Evolutionary conservation across 441 rosid species (phyloP), one percentile per base, ranked within the genome.

Genomic region (Viola pubescens): DNA sequence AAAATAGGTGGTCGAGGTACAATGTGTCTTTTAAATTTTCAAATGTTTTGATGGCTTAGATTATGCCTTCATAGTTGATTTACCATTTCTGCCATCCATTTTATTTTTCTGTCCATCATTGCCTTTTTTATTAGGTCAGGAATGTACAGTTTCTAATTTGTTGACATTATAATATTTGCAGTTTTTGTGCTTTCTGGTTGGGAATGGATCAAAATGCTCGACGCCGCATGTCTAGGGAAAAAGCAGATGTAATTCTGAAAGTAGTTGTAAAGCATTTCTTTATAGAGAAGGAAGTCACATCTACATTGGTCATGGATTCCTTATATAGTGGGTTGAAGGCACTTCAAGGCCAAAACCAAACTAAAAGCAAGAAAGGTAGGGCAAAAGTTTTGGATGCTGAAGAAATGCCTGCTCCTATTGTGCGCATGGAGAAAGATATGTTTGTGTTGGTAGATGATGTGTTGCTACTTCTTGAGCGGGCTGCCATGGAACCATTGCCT

Each of bases 281-380:
- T 71, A 77, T 85, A 65, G 97, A 94, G 75, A 91, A 94, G 80
- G 98, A 91, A 82, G 98, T 91, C 61, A 79, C 95, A 50, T 91
- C 98, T 58, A 89, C 98, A 60, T 82, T 88, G 88, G 96, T 89
- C 43, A 89, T 89, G 98, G 98, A 94, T 81, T 90, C 95, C 82
- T 77, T 88, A 74, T 81, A 92, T 67, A 89, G 92, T 70, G 95
- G 95, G 58, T 72, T 83, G 76, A 94, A 88, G 80, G 91, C 95
- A 73, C 95, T 85, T 62, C 90, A 94, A 79, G 80, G 95, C 49
- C 94, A 90, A 76, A 70, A 94, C 49, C 94, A 90, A 76, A 70
- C 73, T 65, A 88, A 79, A 68, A 73, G 73, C 75, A 81, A 69
- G 80, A 92, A 82, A 73, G 89, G 75, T 56, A 84, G 76, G 74